These are phyloP conservation scores for Panellus pusillus DNA, from an alignment of 768 basidiomycete species.

Conservation along the genomic window DNA sequence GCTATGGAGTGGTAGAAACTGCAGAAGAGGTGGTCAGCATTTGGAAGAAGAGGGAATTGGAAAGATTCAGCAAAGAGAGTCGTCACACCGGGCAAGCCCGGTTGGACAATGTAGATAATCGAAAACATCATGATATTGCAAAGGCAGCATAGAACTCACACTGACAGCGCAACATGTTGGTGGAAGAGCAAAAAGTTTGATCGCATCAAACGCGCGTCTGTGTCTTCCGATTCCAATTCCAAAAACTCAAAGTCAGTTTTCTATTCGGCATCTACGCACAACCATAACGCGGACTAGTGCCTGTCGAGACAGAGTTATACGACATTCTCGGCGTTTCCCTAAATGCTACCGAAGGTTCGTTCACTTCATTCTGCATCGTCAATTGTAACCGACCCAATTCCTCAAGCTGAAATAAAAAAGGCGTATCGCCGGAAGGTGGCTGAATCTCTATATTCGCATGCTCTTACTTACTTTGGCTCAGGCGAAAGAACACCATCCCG, in stretches of 20 bases:
- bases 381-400: conserved; percentile 16
- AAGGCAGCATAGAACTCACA: conserved; percentile 15
- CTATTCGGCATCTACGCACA: not conserved
- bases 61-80: conserved; percentile 27
- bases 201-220: not conserved
- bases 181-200: conserved; percentile 1
- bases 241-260: conserved; percentile 12
- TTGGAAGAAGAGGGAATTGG: conserved; percentile 1
- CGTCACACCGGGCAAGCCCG: conserved; percentile 53
- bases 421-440: conserved; percentile 90
- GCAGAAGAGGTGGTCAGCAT: conserved; percentile 21
- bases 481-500: conserved; percentile 89
- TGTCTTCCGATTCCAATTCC: not conserved
- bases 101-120: conserved; percentile 95
- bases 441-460: conserved; percentile 16
- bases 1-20: conserved; percentile 4
- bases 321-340: conserved; percentile 77
- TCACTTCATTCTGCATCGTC: not conserved
- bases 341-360: conserved; percentile 67
- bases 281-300: conserved; percentile 44
- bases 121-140: conserved; percentile 52
- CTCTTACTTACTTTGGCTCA: conserved; percentile 32
- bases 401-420: conserved; percentile 83
- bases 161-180: conserved; percentile 2
- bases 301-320: conserved; percentile 79